A percentile compares a stretch with the other conserved stretches of the same genome.
phyloP scores from a whole-genome alignment of 257 asterid genomes.

The Solanum piurae region DNA sequence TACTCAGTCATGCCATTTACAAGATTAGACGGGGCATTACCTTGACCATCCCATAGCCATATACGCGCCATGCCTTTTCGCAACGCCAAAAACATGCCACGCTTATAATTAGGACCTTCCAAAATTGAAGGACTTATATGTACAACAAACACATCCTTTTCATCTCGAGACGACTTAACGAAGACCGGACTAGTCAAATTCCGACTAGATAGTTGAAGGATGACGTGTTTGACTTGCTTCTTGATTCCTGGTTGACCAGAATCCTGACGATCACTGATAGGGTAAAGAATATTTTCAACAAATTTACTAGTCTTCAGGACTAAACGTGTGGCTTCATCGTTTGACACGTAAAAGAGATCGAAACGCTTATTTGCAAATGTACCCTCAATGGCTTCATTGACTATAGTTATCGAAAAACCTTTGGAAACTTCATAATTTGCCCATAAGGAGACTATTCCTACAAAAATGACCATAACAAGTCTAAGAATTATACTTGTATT shows the following conservation, averaged over 20 bases:
- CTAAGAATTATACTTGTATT: slow-evolving; percentile 26
- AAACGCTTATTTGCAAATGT: slow-evolving; percentile 29
- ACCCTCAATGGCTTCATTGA: slow-evolving; percentile 25
- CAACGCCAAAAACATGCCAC: slow-evolving; percentile 17
- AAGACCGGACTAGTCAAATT: slow-evolving; percentile 12
- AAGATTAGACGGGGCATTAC: slow-evolving; percentile 23
- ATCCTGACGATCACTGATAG: not conserved
- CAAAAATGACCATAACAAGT: slow-evolving; percentile 18
- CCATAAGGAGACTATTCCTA: slow-evolving; percentile 45
- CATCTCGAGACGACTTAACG: slow-evolving; percentile 3
- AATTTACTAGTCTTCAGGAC: slow-evolving; percentile 31
- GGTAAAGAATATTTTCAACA: slow-evolving; percentile 37
- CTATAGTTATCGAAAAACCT: slow-evolving; percentile 41
- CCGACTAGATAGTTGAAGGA: slow-evolving; percentile 16
- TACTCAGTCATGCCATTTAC: slow-evolving; percentile 50
- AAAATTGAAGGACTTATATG: not conserved
- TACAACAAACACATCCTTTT: slow-evolving; percentile 11
- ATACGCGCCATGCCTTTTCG: slow-evolving; percentile 33
- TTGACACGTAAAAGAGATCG: slow-evolving; percentile 46
- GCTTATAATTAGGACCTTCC: slow-evolving; percentile 3
- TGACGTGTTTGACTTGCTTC: slow-evolving; percentile 29
- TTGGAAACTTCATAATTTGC: slow-evolving; percentile 73
- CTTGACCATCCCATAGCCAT: slow-evolving; percentile 53
- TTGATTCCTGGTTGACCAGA: not conserved
- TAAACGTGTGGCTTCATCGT: slow-evolving; percentile 44